Base-by-base conservation (phyloP, 805 yeast genomes). In the Monosporozyma aerobia region DNA sequence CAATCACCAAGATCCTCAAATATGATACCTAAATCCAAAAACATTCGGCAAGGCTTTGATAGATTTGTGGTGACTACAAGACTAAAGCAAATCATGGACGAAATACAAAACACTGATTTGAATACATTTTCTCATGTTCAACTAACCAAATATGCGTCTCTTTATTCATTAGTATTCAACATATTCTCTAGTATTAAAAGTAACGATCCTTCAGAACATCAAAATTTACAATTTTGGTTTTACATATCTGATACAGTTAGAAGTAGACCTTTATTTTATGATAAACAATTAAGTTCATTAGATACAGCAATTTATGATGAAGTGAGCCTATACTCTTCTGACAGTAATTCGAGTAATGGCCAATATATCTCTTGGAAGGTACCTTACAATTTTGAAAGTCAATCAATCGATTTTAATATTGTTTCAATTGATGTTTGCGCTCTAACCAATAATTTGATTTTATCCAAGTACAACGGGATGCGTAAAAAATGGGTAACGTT, bases 361-460 rank as follows among this genome's bases (percentile, higher is more conserved):
- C 27, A 23, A 11, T 3, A 19, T 4, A 23, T 13, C 13, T 10
- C 51, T n/a, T 39, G 53, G 14, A 33, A 51, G 8, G 41, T 50
- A 16, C 59, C 57, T 43, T 40, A 50, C 23, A 29, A 47, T 19
- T 43, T 59, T 25, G 19, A 44, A 10, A 37, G 44, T 37, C 47
- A 30, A 51, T 29, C 45, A 37, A 2, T 37, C 48, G 22, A 46
- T 9, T 64, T 63, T 30, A 60, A 63, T 51, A 59, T 83, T 0
- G 68, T 87, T 0, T 73, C 84, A 0, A 65, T 90, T 25, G 90
- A 84, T 59, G 61, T 80, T 8, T 81, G 88, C 56, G 69, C 78
- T 0, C 59, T 72, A 8, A 76, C 83, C 8, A 85, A 83, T 0
- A 83, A 80, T 60, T 68, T 90, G 29, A 56, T 83, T 0, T 53